Conservation (phyloP, 78 protist species). For the Cyanophora paradoxa region DNA sequence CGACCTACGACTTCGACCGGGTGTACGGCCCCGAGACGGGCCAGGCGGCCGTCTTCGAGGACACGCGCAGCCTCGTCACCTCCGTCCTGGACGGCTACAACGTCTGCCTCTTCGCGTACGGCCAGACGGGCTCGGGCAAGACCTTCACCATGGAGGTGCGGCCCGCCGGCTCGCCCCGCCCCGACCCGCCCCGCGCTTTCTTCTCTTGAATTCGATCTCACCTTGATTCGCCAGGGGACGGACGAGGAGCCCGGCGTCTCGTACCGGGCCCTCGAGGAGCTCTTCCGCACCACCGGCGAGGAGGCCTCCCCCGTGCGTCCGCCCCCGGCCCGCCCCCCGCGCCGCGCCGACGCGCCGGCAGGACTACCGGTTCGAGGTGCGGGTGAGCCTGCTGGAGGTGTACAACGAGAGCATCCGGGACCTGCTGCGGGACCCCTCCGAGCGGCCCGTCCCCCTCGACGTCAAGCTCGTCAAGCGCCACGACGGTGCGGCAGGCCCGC, state of each 20-base stretch:
- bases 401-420: conserved; percentile 36
- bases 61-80: conserved; percentile 57
- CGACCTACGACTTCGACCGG: conserved; percentile 50
- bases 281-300: too few relatives aligned
- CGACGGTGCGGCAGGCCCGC: too few relatives aligned
- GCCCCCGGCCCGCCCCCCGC: too few relatives aligned
- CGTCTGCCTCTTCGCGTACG: conserved; percentile 83
- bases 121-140: conserved; percentile 79
- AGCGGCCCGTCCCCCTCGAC: too few relatives aligned
- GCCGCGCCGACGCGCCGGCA: not conserved
- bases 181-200: too few relatives aligned
- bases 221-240: too few relatives aligned
- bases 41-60: conserved; percentile 68
- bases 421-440: too few relatives aligned
- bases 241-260: conserved; percentile 11
- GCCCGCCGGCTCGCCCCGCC: not conserved
- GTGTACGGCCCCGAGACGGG: conserved; percentile 38
- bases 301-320: too few relatives aligned
- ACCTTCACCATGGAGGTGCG: conserved; percentile 78
- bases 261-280: conserved; percentile 12
- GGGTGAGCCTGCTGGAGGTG: conserved; percentile 29
- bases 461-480: too few relatives aligned
- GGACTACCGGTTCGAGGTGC: conserved; percentile 5
- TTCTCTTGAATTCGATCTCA: too few relatives aligned
- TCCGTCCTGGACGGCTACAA: conserved; percentile 76